These are phyloP conservation scores for Pseudoscleropodium purum DNA, from an alignment of 225 moss, liverwort and hornwort species.

Conservation along the genomic window DNA sequence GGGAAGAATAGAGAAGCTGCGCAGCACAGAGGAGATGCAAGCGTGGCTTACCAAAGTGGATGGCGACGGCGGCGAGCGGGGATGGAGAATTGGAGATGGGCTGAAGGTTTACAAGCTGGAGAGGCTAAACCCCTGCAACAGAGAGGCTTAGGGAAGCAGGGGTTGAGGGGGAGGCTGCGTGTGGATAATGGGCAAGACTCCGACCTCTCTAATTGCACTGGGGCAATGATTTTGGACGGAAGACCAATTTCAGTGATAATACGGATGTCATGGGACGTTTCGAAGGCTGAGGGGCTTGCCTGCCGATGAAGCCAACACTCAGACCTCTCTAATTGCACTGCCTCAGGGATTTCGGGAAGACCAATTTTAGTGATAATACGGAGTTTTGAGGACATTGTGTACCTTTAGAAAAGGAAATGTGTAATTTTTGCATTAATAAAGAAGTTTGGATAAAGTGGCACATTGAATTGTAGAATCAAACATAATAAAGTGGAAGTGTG, in stretches of 20 bases:
- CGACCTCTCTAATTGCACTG: neutral
- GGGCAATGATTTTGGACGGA: neutral
- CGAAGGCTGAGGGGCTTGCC: neutral
- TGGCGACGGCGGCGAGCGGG: neutral
- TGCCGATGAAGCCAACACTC: neutral
- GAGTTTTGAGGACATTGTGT: neutral
- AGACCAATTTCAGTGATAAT: neutral
- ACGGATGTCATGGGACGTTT: neutral
- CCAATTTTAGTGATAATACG: neutral
- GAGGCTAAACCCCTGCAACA: neutral
- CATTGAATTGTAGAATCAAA: fast-evolving
- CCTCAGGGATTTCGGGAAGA: neutral
- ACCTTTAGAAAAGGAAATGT: neutral
- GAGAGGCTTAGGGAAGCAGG: neutral
- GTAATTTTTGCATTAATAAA: neutral
- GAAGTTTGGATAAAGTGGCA: neutral
- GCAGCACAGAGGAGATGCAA: neutral
- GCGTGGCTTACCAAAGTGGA: neutral
- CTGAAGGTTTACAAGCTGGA: neutral
- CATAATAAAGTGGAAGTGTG: too few relatives aligned
- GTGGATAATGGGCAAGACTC: neutral
- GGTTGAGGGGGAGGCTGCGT: neutral
- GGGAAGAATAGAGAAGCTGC: neutral
- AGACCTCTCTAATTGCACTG: neutral
- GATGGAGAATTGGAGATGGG: neutral